Evolutionary conservation across 345 rosid genomes (phyloP), one percentile per base, ranked within the genome.

Genomic region (Turnera subulata): DNA sequence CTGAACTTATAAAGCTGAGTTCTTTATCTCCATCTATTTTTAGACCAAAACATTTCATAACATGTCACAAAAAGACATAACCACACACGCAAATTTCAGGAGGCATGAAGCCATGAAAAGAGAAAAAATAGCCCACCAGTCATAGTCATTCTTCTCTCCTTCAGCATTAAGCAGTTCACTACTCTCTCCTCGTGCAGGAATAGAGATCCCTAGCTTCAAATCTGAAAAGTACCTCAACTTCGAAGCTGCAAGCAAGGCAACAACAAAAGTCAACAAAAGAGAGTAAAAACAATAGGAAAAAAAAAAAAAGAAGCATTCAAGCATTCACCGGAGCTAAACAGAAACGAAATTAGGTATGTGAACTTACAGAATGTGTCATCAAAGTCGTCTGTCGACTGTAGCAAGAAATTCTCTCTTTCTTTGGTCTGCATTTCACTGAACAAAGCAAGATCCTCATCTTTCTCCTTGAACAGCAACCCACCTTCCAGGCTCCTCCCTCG

Each of bases 141-240:
- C 99, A 74, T 93, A 93, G 73, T 93, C 99, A 68, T 89, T 89
- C 73, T 93, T 93, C 59, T 87, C 97, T 65, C 80, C 96, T 14
- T 89, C 99, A 33, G 73, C 89, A 75, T 71, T 82, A 61, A 89
- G 89, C 65, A 89, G 75, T 62, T 81, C 95, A 45, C 97, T 93
- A 54, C 83, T 79, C 83, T 89, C 88, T 66, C 97, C 99, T 49
- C 89, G 84, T 37, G 55, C 86, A 67, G 95, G 95, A 75, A 86
- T 79, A 15, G 86, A 73, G 42, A 85, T 70, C 47, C 88, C 88
- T 50, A 76, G 80, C 63, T 76, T 86, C 58, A 76, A 72, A 72
- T 87, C 92, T 11, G 97, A 82, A 74, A 93, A 87, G 55, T 82
- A 81, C 79, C 80, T 83, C 73, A 93, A 54, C 69, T 89, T 89